Base-by-base conservation (phyloP, 1,139 yeast genomes). In the Pichiaceae sp. region DNA sequence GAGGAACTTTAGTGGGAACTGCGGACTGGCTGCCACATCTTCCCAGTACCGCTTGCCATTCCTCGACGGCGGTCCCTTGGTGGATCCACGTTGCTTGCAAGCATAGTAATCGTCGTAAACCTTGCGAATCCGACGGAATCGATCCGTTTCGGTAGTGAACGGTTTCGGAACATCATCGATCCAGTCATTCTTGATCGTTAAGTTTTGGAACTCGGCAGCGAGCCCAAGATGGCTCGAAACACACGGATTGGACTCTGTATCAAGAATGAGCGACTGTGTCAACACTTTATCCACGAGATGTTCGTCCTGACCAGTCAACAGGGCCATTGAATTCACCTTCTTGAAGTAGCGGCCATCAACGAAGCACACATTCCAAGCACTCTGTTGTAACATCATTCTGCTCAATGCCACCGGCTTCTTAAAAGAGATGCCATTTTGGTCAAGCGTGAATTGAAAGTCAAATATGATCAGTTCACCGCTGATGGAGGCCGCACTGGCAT, bases 301-400 rank as follows among this genome's bases (percentile, higher is more conserved):
- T 3, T 54, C 55, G n/a, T 43, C 40, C 29, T 66, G 67, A 0
- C 81, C 80, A 3, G 72, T 66, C 37, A 75, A 62, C 12, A 69
- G 70, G 17, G 58, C 51, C 3, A 77, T 45, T 2, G 73, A 64
- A 19, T 59, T 56, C 1, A 79, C 85, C 12, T 60, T 60, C 40
- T 65, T 63, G 57, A 80, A 79, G 43, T 58, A 64, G 4, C 45
- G 45, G 1, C 63, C 53, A 12, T 55, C 50, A 1, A 78, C 53
- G 1, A 65, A 63, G 34, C 62, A 63, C 11, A 67, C 56, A 1
- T 82, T 68, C 85, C 86, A 78, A 36, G 73, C 74, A 42, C 68
- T 71, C 34, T 74, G 78, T 4, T 58, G 59, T 21, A 76, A 46
- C 11, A 65, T 46, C 1, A 64, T 50, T 6, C 66, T 43, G 33